Conservation (phyloP, 2,329 filamentous ascomycete genomes). For the Penicillium janthinellum region DNA sequence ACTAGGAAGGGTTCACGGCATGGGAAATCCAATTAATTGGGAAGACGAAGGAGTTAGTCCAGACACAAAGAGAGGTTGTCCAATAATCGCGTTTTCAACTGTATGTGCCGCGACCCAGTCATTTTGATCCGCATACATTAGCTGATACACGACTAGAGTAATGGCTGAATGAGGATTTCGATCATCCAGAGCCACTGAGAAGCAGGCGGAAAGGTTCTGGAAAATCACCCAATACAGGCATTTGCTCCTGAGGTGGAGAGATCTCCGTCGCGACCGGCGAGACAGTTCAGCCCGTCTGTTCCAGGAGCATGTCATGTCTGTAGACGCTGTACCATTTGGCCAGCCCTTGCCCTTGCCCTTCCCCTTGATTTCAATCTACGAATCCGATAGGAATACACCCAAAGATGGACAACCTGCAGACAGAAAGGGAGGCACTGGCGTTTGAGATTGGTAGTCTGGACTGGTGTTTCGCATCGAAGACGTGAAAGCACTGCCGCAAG, state of each 20-base stretch:
- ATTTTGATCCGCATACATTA: conserved; percentile 22
- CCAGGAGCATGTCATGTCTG: neutral
- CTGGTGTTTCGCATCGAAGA: neutral
- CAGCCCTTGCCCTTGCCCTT: neutral
- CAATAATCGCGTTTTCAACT: conserved; percentile 19
- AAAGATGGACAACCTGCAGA: neutral
- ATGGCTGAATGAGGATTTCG: conserved; percentile 18
- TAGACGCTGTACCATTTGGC: no score
- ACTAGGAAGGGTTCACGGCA: neutral
- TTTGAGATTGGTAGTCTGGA: neutral
- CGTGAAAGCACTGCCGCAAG: neutral
- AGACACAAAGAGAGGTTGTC: neutral
- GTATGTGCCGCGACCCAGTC: conserved; percentile 30
- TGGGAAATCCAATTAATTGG: neutral
- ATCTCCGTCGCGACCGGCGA: conserved; percentile 11
- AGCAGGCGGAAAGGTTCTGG: conserved; percentile 16
- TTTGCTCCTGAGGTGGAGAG: conserved; percentile 16
- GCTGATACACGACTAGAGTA: neutral
- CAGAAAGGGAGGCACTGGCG: neutral
- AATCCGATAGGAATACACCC: neutral
- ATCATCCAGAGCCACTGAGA: conserved; percentile 13
- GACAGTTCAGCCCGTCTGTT: conserved; percentile 5
- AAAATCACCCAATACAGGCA: conserved; percentile 20
- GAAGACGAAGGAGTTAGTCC: neutral
- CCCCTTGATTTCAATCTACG: neutral